Conservation (phyloP, 331 rosid genomes). For the Rhamnella rubrinervis region DNA sequence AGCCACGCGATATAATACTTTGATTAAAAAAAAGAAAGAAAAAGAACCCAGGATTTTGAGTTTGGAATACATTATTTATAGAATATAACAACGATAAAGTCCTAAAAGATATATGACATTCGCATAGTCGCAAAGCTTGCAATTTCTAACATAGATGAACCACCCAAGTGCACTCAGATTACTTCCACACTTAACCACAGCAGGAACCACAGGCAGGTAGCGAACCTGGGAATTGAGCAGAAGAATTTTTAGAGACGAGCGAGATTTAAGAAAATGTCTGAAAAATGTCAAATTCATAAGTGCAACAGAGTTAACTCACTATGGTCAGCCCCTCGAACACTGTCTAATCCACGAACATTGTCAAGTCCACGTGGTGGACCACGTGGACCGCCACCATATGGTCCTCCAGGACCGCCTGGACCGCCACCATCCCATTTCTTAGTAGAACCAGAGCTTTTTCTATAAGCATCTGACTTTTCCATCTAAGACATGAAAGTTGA, state of each 20-base stretch:
- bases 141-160: neutral
- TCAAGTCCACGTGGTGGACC: slow-evolving; percentile 90
- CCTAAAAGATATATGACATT: neutral
- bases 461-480: slow-evolving; percentile 91
- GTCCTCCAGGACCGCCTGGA: slow-evolving; percentile 83
- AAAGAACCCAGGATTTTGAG: no score
- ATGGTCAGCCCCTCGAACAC: slow-evolving; percentile 60
- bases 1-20: no score
- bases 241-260: neutral
- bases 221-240: slow-evolving; percentile 52
- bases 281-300: neutral
- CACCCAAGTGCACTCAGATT: slow-evolving; percentile 1
- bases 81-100: neutral
- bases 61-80: no score
- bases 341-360: slow-evolving; percentile 81
- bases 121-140: neutral
- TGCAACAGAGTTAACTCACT: slow-evolving; percentile 52
- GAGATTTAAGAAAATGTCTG: neutral
- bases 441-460: slow-evolving; percentile 65
- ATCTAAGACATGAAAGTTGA: slow-evolving; percentile 39
- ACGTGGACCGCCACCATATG: slow-evolving; percentile 82
- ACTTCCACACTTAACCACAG: slow-evolving; percentile 60
- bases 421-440: slow-evolving; percentile 93
- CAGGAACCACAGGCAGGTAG: slow-evolving; percentile 97
- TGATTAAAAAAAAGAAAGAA: no score